Evolutionary conservation across 352 stramenopile species (phyloP), one percentile per base, ranked within the genome.

Genomic region (Phytophthora pistaciae): DNA sequence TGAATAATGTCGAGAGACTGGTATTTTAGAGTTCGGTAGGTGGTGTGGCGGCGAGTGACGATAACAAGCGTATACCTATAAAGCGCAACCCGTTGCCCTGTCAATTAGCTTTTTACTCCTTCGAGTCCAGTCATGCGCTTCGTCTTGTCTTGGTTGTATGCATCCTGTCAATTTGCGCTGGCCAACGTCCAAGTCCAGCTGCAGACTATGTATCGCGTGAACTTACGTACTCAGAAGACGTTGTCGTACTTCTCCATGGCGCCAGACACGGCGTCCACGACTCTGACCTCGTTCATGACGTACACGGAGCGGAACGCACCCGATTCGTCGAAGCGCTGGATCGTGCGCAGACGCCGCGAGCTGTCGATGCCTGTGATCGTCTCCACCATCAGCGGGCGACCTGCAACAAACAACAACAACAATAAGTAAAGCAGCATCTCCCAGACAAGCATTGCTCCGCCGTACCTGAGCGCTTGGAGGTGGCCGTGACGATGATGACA

Each of bases 211-310:
- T 29, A 29, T 20, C n/a, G 16, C 44, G 18, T 21, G 14, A 3
- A 57, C 53, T 6, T 36, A 9, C 13, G 36, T 38, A n/a, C 44
- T 80, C 71, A 95, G 65, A 96, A 94, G 33, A 93, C 77, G 68
- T 91, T 92, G 67, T 94, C 88, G 71, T 92, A 94, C 60, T 93
- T 94, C 60, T 95, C 87, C 88, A 96, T 93, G 29, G 90, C 90
- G 4, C 90, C 90, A 9, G 90, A 96, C 20, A 96, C 90, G 3
- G 90, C 85, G 55, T 96, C 90, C 36, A 96, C 75, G 23, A 96
- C 90, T 71, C 89, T 79, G 72, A 82, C 78, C 69, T 96, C 90
- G 60, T 95, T 96, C 83, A 96, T 92, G 38, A 96, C 87, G 74
- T 94, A 94, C n/a, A 95, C 88, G 18, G 84, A 94, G 27, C 89